phyloP scores from a whole-genome alignment of 179 eudicot species.

The Kewa caespitosa region DNA sequence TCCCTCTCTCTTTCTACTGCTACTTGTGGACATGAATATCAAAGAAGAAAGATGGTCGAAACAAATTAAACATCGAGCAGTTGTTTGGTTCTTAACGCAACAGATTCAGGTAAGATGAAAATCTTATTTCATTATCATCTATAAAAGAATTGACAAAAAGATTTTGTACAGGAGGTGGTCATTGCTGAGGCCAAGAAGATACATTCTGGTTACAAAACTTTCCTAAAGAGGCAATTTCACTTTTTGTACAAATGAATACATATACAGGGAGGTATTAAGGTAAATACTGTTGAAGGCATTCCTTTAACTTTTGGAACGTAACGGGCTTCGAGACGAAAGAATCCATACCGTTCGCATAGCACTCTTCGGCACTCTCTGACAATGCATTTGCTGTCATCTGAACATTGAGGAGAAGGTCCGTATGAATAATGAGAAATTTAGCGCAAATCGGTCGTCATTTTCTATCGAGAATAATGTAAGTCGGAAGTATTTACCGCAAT shows the following conservation, averaged over 20 bases:
- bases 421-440: not conserved
- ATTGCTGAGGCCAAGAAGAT: constrained; percentile 27
- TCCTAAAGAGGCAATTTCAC: constrained; percentile 27
- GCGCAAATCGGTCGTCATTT: too few species aligned
- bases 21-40: too few species aligned
- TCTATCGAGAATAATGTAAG: too few species aligned
- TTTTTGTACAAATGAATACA: constrained; percentile 53
- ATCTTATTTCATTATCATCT: constrained; percentile 13
- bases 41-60: too few species aligned
- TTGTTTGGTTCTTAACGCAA: not conserved
- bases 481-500: constrained; percentile 62
- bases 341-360: constrained; percentile 92
- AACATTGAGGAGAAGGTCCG: constrained; percentile 8
- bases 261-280: constrained; percentile 40
- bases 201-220: constrained; percentile 39
- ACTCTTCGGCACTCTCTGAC: constrained; percentile 88
- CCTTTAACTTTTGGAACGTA: constrained; percentile 71
- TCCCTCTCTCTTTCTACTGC: too few species aligned
- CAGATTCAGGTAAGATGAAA: not conserved
- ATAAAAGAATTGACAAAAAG: constrained; percentile 27
- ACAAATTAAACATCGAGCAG: too few species aligned
- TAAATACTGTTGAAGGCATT: constrained; percentile 67
- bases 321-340: constrained; percentile 89
- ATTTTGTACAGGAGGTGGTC: constrained; percentile 21
- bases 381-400: constrained; percentile 97